phyloP scores from a whole-genome alignment of 2,329 filamentous ascomycete genomes.

The Trichoderma afroharzianum region DNA sequence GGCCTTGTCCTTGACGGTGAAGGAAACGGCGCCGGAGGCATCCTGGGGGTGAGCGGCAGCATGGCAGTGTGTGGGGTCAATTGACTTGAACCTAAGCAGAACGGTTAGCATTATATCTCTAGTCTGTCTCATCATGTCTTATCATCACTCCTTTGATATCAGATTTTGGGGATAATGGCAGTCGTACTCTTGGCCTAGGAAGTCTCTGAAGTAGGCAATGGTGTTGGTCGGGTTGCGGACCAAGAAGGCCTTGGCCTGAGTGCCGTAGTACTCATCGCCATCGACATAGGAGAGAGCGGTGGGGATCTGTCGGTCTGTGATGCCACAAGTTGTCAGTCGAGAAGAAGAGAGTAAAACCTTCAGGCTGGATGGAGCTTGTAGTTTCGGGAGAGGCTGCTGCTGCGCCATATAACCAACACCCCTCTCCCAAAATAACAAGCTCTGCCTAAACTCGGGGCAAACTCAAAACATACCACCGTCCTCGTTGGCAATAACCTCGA shows the following conservation, averaged over 20 bases:
- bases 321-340: conserved; percentile 12
- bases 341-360: not conserved
- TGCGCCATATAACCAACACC: not conserved
- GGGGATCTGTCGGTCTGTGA: conserved; percentile 88
- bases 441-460: not conserved
- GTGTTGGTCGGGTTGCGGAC: conserved; percentile 92
- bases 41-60: conserved; percentile 87
- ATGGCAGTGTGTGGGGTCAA: conserved; percentile 94
- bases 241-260: conserved; percentile 90
- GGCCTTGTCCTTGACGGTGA: conserved; percentile 75
- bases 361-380: not conserved
- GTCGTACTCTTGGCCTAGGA: conserved; percentile 83
- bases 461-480: conserved; percentile 71
- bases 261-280: conserved; percentile 94
- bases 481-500: conserved; percentile 97
- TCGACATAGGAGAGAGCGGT: conserved; percentile 91
- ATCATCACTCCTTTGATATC: not conserved
- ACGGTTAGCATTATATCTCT: not conserved
- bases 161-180: not conserved
- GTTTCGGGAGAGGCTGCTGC: not conserved
- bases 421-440: not conserved
- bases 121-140: not conserved
- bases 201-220: conserved; percentile 93
- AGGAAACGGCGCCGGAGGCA: conserved; percentile 66
- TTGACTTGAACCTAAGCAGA: conserved; percentile 71